phyloP scores from a whole-genome alignment of 2,329 filamentous ascomycete genomes.

The Xylariales sp. region DNA sequence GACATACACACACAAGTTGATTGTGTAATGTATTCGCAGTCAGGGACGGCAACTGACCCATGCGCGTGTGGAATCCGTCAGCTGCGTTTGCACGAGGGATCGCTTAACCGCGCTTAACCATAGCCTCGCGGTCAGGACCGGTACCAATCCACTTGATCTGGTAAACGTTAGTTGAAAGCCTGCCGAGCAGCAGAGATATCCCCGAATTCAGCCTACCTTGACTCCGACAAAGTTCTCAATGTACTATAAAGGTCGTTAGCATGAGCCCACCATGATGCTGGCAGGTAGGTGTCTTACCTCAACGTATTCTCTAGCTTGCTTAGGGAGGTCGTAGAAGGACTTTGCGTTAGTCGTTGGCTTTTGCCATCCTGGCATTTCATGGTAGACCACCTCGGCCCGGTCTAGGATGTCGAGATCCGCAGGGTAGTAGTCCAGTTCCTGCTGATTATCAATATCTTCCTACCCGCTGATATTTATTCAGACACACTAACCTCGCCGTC shows the following conservation, averaged over 20 bases:
- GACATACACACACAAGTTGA: too few species aligned
- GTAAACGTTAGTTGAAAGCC: constrained; percentile 49
- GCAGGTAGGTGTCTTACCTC: constrained; percentile 31
- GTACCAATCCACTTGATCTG: constrained; percentile 61
- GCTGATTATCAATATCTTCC: constrained; percentile 10
- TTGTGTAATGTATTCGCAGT: too few species aligned
- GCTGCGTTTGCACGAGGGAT: too few species aligned
- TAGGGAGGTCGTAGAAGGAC: constrained; percentile 59
- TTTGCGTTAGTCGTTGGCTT: constrained; percentile 55
- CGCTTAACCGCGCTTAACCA: constrained; percentile 40
- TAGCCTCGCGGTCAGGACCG: constrained; percentile 60
- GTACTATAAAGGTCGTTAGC: constrained; percentile 28
- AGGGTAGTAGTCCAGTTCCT: constrained; percentile 58
- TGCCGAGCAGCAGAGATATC: constrained; percentile 60
- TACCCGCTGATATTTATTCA: neutral
- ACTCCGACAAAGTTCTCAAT: constrained; percentile 64
- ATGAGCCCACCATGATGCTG: constrained; percentile 5
- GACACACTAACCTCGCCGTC: constrained; percentile 17
- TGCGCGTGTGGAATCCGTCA: too few species aligned
- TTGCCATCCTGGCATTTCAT: constrained; percentile 67
- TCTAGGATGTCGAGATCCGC: constrained; percentile 56
- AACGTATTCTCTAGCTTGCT: constrained; percentile 61
- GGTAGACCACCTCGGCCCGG: constrained; percentile 60
- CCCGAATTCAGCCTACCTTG: constrained; percentile 61
- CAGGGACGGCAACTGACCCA: too few species aligned